Evolutionary conservation across 257 asterid species (phyloP).

Genomic region (Lycium ferocissimum): DNA sequence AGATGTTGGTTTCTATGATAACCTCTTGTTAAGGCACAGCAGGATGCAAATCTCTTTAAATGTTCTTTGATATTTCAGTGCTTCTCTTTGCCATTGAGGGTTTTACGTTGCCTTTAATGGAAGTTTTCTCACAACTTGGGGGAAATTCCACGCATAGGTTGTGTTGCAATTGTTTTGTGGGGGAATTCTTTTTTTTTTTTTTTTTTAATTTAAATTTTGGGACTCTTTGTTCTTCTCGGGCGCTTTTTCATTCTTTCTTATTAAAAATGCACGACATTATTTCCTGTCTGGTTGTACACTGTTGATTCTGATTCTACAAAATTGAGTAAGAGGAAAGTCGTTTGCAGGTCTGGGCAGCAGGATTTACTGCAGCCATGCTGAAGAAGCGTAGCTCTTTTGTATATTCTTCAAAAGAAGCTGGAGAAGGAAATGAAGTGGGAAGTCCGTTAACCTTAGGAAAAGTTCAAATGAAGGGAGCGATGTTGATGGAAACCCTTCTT

Average conservation of each 20-base stretch:
- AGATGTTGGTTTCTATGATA: neutral
- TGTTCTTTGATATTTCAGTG: conserved; percentile 9
- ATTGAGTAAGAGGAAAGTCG: neutral
- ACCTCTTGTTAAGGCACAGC: neutral
- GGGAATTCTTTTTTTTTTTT: neutral
- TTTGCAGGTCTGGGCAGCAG: conserved; percentile 97
- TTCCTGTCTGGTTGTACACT: neutral
- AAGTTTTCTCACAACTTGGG: neutral
- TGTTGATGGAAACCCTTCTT: conserved; percentile 54
- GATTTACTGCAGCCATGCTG: conserved; percentile 80
- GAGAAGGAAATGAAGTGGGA: conserved; percentile 45
- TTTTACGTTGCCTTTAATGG: neutral
- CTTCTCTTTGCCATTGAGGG: neutral
- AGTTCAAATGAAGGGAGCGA: conserved; percentile 48
- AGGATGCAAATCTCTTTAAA: neutral
- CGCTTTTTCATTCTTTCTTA: neutral
- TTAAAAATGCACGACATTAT: neutral
- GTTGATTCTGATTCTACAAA: neutral
- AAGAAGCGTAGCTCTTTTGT: conserved; percentile 72
- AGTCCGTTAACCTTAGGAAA: conserved; percentile 38
- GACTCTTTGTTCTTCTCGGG: neutral
- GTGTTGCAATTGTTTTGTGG: neutral
- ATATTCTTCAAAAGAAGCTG: conserved; percentile 48
- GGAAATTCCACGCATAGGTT: neutral
- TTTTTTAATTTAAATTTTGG: neutral